phyloP scores from a whole-genome alignment of 306 rosid genomes.

The Citrullus colocynthis region DNA sequence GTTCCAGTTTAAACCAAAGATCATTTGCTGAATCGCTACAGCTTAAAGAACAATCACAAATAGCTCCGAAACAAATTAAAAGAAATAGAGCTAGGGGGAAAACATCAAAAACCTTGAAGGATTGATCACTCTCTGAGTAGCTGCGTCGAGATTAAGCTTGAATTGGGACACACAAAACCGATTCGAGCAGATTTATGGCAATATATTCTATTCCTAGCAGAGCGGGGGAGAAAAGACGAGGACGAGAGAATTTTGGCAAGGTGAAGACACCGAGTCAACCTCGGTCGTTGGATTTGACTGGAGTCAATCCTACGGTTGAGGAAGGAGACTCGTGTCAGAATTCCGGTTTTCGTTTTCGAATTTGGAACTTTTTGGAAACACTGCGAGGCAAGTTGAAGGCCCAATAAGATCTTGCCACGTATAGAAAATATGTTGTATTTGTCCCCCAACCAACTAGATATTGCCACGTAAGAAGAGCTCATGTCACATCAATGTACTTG shows the following conservation, averaged over 20 bases:
- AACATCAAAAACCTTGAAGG: background rate
- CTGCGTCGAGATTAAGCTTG: slow-evolving; percentile 1
- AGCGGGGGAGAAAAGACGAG: background rate
- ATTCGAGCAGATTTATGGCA: background rate
- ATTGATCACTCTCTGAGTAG: background rate
- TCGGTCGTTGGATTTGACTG: background rate
- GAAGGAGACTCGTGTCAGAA: background rate
- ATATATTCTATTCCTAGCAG: background rate
- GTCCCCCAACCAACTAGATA: background rate
- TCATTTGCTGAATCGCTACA: background rate
- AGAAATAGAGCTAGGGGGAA: background rate
- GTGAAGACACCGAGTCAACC: background rate
- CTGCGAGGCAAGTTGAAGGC: background rate
- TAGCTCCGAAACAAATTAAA: background rate
- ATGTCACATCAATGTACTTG: background rate
- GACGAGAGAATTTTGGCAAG: background rate
- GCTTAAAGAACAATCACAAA: background rate
- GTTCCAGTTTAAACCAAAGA: background rate
- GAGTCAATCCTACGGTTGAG: background rate
- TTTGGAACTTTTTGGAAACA: background rate
- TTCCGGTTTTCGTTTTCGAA: background rate
- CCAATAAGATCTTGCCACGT: background rate
- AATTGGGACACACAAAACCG: background rate
- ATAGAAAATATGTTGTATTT: background rate
- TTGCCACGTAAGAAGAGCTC: background rate